phyloP scores from a whole-genome alignment of 2,329 filamentous ascomycete genomes.

The Microsporum audouinii region DNA sequence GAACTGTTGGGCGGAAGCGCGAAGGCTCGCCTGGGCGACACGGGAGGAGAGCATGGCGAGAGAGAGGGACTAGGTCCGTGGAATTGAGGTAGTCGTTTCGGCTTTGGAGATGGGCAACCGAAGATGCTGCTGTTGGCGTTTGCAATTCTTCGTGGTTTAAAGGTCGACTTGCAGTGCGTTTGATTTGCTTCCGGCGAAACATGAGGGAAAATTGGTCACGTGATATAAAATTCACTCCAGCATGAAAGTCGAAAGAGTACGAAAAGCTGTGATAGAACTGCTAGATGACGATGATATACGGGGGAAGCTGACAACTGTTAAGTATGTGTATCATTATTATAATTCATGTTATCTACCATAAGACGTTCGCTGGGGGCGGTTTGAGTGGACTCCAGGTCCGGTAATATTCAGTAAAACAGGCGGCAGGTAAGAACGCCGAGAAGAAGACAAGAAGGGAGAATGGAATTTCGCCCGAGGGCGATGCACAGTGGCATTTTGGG shows the following conservation, averaged over 20 bases:
- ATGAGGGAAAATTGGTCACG: neutral
- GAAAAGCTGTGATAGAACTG: neutral
- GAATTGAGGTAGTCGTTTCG: neutral
- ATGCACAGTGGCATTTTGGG: neutral
- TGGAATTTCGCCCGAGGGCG: neutral
- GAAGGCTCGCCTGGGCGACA: constrained; percentile 46
- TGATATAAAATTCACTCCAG: neutral
- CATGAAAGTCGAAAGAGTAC: neutral
- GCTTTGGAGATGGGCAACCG: constrained; percentile 3
- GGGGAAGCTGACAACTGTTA: neutral
- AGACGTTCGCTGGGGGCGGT: neutral
- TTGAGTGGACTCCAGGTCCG: neutral
- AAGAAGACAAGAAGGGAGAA: neutral
- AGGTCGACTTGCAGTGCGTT: neutral
- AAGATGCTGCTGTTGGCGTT: constrained; percentile 3
- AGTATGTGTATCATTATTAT: constrained; percentile 3
- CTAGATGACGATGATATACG: neutral
- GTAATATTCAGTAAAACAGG: neutral
- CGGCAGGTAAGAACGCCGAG: neutral
- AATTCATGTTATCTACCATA: constrained; percentile 1
- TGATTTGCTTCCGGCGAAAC: neutral
- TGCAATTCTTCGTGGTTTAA: constrained; percentile 2
- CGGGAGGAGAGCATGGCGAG: constrained; percentile 46
- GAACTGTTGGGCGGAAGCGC: constrained; percentile 40
- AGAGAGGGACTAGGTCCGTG: neutral